phyloP scores from a whole-genome alignment of 306 rosid species.

The Abrus precatorius region DNA sequence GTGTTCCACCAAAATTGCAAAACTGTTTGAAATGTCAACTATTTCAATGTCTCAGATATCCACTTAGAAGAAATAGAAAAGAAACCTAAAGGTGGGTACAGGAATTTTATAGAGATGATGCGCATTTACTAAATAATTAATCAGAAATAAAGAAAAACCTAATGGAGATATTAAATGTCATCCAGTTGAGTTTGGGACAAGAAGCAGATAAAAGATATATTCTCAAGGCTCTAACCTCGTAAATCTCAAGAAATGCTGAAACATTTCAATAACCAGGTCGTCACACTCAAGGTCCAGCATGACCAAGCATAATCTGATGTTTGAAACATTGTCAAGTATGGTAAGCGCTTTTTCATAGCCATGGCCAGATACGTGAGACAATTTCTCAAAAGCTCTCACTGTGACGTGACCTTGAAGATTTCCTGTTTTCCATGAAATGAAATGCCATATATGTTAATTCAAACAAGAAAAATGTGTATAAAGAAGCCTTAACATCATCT shows the following conservation, averaged over 20 bases:
- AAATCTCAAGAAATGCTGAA: slow-evolving; percentile 63
- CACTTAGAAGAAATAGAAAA: not conserved
- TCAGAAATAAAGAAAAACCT: not conserved
- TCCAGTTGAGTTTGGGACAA: not conserved
- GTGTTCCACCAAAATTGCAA: slow-evolving; percentile 4
- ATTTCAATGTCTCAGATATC: not conserved
- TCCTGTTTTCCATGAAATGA: slow-evolving; percentile 62
- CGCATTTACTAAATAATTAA: not conserved
- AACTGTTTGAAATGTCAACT: not conserved
- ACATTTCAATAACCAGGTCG: slow-evolving; percentile 72
- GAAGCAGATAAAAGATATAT: slow-evolving; percentile 26
- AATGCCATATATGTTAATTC: slow-evolving; percentile 20
- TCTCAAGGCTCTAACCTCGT: slow-evolving; percentile 61
- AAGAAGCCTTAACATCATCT: slow-evolving; percentile 20
- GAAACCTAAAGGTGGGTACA: not conserved
- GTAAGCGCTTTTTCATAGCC: slow-evolving; percentile 61
- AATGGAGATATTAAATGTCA: not conserved
- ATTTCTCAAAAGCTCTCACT: slow-evolving; percentile 64
- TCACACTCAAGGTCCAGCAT: slow-evolving; percentile 91
- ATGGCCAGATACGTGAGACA: slow-evolving; percentile 63
- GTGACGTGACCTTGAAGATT: slow-evolving; percentile 61
- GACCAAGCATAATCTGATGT: slow-evolving; percentile 66
- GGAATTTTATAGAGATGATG: slow-evolving; percentile 10
- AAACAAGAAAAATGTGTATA: slow-evolving; percentile 26
- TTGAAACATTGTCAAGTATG: slow-evolving; percentile 63